phyloP scores from a whole-genome alignment of 2,329 filamentous ascomycete genomes.

The Scleromitrula shiraiana region DNA sequence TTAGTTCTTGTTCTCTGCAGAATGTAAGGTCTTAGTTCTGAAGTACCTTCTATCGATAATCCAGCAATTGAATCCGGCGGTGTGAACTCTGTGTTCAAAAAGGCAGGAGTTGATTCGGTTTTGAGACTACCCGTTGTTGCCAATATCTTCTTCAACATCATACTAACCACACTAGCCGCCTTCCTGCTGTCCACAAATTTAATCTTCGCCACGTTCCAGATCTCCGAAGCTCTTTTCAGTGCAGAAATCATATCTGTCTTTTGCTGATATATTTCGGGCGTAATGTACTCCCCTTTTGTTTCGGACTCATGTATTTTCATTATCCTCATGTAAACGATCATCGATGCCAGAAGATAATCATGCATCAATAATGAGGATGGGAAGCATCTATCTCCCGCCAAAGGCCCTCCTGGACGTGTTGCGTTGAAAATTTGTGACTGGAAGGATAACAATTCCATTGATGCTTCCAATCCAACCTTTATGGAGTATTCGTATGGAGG shows the following conservation, averaged over 20 bases:
- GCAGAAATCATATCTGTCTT: neutral
- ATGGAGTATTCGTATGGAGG: slow-evolving; percentile 44
- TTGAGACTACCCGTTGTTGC: neutral
- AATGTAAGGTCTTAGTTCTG: neutral
- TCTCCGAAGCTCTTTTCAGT: neutral
- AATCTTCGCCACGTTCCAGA: neutral
- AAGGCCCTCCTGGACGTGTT: slow-evolving; percentile 43
- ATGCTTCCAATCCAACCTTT: slow-evolving; percentile 41
- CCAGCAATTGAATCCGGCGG: neutral
- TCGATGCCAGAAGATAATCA: slow-evolving; percentile 52
- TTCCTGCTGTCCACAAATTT: neutral
- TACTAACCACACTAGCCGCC: neutral
- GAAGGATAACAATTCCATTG: slow-evolving; percentile 38
- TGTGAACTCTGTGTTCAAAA: neutral
- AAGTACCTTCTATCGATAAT: neutral
- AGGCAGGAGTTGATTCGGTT: neutral
- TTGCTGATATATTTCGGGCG: neutral
- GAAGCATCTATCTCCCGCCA: slow-evolving; percentile 47
- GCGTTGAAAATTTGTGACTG: slow-evolving; percentile 41
- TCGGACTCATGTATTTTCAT: neutral
- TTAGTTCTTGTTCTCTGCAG: neutral
- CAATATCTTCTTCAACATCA: neutral
- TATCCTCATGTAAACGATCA: slow-evolving; percentile 37
- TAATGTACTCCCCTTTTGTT: neutral
- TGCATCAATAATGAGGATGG: slow-evolving; percentile 48